Evolutionary conservation across 805 yeast species (phyloP).

Genomic region (Ascoidea rubescens): DNA sequence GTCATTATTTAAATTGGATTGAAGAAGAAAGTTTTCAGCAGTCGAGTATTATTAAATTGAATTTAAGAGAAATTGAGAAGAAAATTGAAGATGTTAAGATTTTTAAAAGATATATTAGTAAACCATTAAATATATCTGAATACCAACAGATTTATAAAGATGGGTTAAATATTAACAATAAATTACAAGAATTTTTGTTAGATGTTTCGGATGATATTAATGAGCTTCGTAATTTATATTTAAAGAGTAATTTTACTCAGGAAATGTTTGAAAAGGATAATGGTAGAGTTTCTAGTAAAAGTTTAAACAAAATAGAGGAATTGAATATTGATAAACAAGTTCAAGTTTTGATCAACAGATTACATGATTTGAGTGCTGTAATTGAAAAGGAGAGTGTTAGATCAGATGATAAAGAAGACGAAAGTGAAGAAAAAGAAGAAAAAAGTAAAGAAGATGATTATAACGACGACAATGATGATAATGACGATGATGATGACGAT

Average conservation of each 20-base stretch:
- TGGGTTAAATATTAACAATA: constrained; percentile 15
- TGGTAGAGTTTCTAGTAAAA: constrained; percentile 2
- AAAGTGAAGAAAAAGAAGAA: neutral
- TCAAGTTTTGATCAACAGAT: constrained; percentile 3
- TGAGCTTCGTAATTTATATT: constrained; percentile 1
- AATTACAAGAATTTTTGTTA: constrained; percentile 2
- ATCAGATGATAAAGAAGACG: neutral
- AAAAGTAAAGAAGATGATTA: neutral
- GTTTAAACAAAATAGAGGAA: constrained; percentile 7
- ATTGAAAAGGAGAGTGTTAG: constrained; percentile 11
- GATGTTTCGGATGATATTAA: constrained; percentile 1
- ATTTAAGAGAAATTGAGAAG: constrained; percentile 4
- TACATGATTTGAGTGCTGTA: constrained; percentile 3
- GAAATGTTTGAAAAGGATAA: constrained; percentile 8
- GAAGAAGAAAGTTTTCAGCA: constrained; percentile 9
- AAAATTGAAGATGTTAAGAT: constrained; percentile 7
- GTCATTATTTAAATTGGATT: constrained; percentile 11
- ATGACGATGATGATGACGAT: neutral
- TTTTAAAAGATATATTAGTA: constrained; percentile 1
- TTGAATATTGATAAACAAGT: constrained; percentile 9
- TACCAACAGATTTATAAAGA: constrained; percentile 18
- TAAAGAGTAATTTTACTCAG: constrained; percentile 2
- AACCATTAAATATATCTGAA: constrained; percentile 11
- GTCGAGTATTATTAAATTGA: constrained; percentile 5
- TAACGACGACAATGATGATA: neutral